A percentile compares a stretch with the other conserved stretches of the same genome.
phyloP scores from a whole-genome alignment of 495 filamentous ascomycete species.

The Hapsidospora chrysogenum region DNA sequence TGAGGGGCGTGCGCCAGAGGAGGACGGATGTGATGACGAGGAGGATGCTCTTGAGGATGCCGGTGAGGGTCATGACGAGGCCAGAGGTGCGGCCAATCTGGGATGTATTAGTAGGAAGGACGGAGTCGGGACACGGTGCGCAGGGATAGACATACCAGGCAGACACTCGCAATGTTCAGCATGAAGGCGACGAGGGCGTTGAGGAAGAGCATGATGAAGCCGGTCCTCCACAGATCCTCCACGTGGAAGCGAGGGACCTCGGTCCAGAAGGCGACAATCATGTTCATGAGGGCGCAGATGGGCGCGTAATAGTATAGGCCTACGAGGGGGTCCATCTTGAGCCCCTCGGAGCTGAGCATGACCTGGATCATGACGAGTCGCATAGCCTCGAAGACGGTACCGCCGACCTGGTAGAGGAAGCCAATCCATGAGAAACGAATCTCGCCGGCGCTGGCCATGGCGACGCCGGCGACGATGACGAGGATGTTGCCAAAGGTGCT shows the following conservation, averaged over 20 bases:
- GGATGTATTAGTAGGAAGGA: neutral
- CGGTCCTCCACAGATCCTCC: slow-evolving; percentile 36
- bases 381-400: slow-evolving; percentile 57
- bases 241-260: slow-evolving; percentile 39
- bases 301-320: slow-evolving; percentile 78
- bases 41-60: slow-evolving; percentile 63
- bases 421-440: slow-evolving; percentile 54
- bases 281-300: slow-evolving; percentile 60
- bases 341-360: slow-evolving; percentile 45
- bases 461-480: slow-evolving; percentile 57
- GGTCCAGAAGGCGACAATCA: slow-evolving; percentile 40
- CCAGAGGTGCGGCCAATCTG: slow-evolving; percentile 65
- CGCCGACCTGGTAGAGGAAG: slow-evolving; percentile 52
- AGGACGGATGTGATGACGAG: slow-evolving; percentile 46
- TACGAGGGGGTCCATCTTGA: slow-evolving; percentile 71
- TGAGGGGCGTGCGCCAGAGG: slow-evolving; percentile 47
- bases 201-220: slow-evolving; percentile 36
- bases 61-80: slow-evolving; percentile 59
- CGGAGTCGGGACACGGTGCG: neutral
- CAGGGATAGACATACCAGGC: slow-evolving; percentile 34
- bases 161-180: slow-evolving; percentile 61
- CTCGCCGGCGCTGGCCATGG: slow-evolving; percentile 59
- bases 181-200: slow-evolving; percentile 64
- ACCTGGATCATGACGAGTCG: slow-evolving; percentile 66
- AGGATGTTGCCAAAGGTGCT: slow-evolving; percentile 48